A percentile compares a stretch with the other conserved stretches of the same genome.
phyloP scores from a whole-genome alignment of 2,329 filamentous ascomycete species.

The Aspergillus candidus region DNA sequence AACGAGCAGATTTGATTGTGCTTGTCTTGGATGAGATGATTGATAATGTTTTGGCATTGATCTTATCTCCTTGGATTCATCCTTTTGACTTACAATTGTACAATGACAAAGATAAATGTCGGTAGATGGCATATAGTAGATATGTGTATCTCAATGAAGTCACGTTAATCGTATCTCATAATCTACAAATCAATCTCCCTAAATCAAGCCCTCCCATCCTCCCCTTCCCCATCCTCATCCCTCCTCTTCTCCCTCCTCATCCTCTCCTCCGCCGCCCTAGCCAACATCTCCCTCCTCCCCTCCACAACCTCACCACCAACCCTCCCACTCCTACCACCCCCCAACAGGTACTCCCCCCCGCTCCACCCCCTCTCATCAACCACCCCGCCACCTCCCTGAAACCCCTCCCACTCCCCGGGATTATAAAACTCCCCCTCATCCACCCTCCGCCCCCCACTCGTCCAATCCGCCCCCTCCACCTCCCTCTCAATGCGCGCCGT shows the following conservation, averaged over 20 bases:
- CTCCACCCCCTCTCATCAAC: slow-evolving; percentile 71
- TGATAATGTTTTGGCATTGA: neutral
- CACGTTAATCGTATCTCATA: too few relatives aligned
- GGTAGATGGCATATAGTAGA: neutral
- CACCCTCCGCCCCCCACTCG: slow-evolving; percentile 59
- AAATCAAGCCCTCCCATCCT: neutral
- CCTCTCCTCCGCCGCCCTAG: slow-evolving; percentile 65
- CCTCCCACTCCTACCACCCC: slow-evolving; percentile 45
- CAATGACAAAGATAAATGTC: neutral
- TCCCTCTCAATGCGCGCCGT: slow-evolving; percentile 82
- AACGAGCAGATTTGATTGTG: slow-evolving; percentile 50
- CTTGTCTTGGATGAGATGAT: neutral
- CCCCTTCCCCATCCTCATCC: slow-evolving; percentile 26
- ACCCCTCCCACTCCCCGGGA: slow-evolving; percentile 49
- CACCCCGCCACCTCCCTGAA: slow-evolving; percentile 46
- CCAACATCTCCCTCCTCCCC: slow-evolving; percentile 67
- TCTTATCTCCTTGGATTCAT: slow-evolving; percentile 4
- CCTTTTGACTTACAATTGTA: slow-evolving; percentile 1
- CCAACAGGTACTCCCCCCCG: slow-evolving; percentile 71
- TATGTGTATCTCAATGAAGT: too few relatives aligned
- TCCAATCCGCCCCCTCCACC: slow-evolving; percentile 76
- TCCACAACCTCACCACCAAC: slow-evolving; percentile 41
- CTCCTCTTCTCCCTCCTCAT: slow-evolving; percentile 47
- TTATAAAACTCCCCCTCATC: slow-evolving; percentile 55
- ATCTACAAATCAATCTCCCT: neutral